These are phyloP conservation scores for Arthrobotrys iridis DNA, from an alignment of 2,329 filamentous ascomycete genomes.

Conservation along the genomic window DNA sequence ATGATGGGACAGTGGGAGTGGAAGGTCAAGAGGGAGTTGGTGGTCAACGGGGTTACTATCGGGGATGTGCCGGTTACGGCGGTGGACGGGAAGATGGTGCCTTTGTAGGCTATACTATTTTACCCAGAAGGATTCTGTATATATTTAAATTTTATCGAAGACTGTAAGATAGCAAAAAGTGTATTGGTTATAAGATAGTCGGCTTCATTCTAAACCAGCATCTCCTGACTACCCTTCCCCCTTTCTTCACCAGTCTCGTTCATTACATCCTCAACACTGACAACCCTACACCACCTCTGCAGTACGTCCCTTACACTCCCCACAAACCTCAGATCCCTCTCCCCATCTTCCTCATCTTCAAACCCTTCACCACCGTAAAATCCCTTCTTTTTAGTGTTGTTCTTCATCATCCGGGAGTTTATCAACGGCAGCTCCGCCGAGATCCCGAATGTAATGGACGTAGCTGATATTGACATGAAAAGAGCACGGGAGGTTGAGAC, in stretches of 20 bases:
- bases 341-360: conserved; percentile 24
- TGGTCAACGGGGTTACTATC: conserved; percentile 20
- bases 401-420: conserved; percentile 48
- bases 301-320: conserved; percentile 37
- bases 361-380: conserved; percentile 45
- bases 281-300: conserved; percentile 29
- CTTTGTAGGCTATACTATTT: background rate
- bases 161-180: conserved; percentile 21
- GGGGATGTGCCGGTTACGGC: conserved; percentile 12
- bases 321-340: conserved; percentile 38
- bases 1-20: conserved; percentile 45
- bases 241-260: background rate
- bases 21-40: conserved; percentile 44
- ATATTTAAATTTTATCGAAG: background rate
- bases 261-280: background rate
- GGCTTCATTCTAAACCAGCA: conserved; percentile 20
- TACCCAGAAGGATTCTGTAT: background rate
- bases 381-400: conserved; percentile 41
- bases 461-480: conserved; percentile 21
- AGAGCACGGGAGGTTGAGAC: conserved; percentile 3
- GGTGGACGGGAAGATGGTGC: conserved; percentile 4
- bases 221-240: conserved; percentile 13
- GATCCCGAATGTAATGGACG: conserved; percentile 21
- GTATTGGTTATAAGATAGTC: background rate
- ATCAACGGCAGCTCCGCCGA: conserved; percentile 35